Conservation (phyloP, 192 early-diverging fungal species). For the Entophlyctis luteolus region DNA sequence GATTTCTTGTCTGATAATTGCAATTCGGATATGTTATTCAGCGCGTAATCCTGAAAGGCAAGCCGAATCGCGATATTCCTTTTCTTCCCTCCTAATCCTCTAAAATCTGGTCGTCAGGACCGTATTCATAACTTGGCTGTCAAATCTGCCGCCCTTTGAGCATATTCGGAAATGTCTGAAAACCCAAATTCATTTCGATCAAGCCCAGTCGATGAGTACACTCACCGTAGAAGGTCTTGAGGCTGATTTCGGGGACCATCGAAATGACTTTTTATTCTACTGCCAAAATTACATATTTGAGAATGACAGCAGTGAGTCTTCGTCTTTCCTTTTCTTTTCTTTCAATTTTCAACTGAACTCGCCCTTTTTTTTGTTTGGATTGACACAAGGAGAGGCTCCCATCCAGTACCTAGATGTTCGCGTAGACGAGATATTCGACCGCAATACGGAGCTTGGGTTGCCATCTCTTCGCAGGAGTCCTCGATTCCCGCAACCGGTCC, state of each 20-base stretch:
- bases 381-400: too few relatives aligned
- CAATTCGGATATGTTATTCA: conserved; percentile 15
- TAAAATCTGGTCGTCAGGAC: not conserved
- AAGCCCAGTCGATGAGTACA: not conserved
- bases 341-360: not conserved
- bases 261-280: not conserved
- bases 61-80: not conserved
- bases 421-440: too few relatives aligned
- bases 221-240: conserved; percentile 2
- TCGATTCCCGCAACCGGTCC: not conserved
- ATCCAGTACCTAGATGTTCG: not conserved
- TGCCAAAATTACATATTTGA: conserved; percentile 15
- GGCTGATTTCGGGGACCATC: not conserved
- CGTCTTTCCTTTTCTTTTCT: not conserved
- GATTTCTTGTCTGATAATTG: conserved; percentile 3
- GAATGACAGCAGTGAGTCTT: conserved; percentile 6
- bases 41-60: not conserved
- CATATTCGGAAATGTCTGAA: not conserved
- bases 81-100: not conserved
- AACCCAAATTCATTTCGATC: not conserved
- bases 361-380: not conserved
- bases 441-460: too few relatives aligned
- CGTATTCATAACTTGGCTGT: conserved; percentile 14
- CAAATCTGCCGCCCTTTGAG: conserved; percentile 13
- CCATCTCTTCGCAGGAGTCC: not conserved